These are phyloP conservation scores for Purpureocillium takamizusanense DNA, from an alignment of 2,329 filamentous ascomycete species.

Conservation along the genomic window DNA sequence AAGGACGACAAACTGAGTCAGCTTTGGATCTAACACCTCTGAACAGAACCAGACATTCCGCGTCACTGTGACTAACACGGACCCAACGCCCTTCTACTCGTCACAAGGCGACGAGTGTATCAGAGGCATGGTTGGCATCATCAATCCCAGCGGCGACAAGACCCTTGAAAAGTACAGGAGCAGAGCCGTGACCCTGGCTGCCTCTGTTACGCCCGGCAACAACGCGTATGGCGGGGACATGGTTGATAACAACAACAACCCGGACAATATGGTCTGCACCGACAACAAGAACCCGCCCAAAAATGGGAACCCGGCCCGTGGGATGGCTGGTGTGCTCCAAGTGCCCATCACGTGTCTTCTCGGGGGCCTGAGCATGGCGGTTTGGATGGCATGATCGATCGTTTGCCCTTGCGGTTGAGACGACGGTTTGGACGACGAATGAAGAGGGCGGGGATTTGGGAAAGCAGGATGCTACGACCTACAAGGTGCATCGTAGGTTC, in stretches of 20 bases:
- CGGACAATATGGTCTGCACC: background rate
- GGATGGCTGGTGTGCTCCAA: background rate
- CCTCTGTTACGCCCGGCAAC: conserved; percentile 16
- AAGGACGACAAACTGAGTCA: too few species aligned
- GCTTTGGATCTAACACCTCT: too few species aligned
- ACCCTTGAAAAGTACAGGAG: conserved; percentile 22
- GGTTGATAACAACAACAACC: conserved; percentile 7
- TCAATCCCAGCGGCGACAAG: conserved; percentile 21
- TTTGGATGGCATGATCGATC: background rate
- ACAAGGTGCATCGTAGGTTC: too few species aligned
- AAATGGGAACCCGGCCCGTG: background rate
- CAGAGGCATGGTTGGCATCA: conserved; percentile 28
- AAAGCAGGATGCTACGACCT: too few species aligned
- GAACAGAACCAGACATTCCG: conserved; percentile 24
- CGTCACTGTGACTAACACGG: conserved; percentile 21
- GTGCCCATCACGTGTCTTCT: too few species aligned
- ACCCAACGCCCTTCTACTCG: conserved; percentile 29
- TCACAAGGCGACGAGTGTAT: conserved; percentile 26
- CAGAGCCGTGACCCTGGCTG: conserved; percentile 16
- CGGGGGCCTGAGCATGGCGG: too few species aligned
- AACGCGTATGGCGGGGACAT: conserved; percentile 19
- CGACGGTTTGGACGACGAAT: background rate
- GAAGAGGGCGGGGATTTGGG: too few species aligned
- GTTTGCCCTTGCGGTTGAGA: background rate
- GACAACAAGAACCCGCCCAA: too few species aligned